Base-by-base conservation (phyloP, 169 alveolate genomes). In the Cryptosporidium parvum region DNA sequence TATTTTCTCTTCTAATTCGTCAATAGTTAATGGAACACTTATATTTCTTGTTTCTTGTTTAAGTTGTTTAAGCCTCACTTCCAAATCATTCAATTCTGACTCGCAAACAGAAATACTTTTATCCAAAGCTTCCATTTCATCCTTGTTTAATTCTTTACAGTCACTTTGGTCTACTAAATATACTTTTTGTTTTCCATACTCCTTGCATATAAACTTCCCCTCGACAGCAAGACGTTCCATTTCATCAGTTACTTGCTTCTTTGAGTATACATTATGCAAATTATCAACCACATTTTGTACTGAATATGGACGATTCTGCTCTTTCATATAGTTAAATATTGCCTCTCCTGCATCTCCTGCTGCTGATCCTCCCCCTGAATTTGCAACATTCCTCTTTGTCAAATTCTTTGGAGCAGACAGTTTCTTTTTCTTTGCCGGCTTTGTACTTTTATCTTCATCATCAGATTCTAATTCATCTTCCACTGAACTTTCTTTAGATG, bases 131-230 rank as follows among this genome's bases (percentile, higher is more conserved):
- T 59, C 89, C 75, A 80, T 80, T 35, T 80, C 89, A 23, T 80
- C 89, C 48, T 80, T 80, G 39, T 80, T 80, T 2, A 80, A 29
- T 56, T 80, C 85, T 67, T 92, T 70, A 59, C 85, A 86, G 33
- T 85, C 89, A 18, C 93, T 93, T 72, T 94, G 95, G 58, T 94
- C 93, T n/a, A 94, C 72, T 37, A 94, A 68, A 62, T 94, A 94
- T 21, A 94, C 94, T 89, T 94, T 94, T 33, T 94, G 95, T 58
- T 94, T 94, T 29, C 97, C 97, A 59, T 94, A 94, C 39, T 94
- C 97, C 69, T 94, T 94, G 69, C 94, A 92, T 48, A 91, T 85
- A 21, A 94, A 71, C 67, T 92, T 94, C 62, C 93, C 84, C 23
- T 91, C 95, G 3, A 51, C 39, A 45, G 94, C 69, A 21, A 93